phyloP scores from a whole-genome alignment of 345 rosid species.

The Citrus australasica region DNA sequence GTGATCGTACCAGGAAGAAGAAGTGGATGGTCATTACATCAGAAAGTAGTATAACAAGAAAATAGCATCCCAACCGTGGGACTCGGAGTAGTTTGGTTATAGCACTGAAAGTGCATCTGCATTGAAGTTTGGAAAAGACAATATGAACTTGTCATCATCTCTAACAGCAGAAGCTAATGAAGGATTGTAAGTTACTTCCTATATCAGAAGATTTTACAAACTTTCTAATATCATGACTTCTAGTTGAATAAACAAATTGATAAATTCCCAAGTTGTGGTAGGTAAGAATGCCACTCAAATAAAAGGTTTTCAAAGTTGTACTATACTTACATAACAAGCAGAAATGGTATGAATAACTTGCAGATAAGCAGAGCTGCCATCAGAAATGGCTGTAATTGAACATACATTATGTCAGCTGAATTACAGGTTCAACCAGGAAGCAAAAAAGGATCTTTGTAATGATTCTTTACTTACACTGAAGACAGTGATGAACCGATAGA shows the following conservation, averaged over 20 bases:
- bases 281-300: too few species aligned
- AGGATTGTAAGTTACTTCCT: neutral
- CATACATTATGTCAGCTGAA: constrained; percentile 10
- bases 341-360: constrained; percentile 94
- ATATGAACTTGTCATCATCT: neutral
- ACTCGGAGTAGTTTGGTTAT: constrained; percentile 67
- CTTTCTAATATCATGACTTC: neutral
- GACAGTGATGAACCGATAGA: constrained; percentile 86
- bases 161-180: neutral
- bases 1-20: constrained; percentile 78
- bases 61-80: constrained; percentile 89
- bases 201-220: neutral
- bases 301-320: too few species aligned
- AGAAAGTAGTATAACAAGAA: constrained; percentile 84
- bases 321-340: constrained; percentile 86
- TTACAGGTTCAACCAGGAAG: constrained; percentile 8
- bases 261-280: neutral
- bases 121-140: constrained; percentile 9
- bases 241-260: neutral
- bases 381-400: constrained; percentile 74
- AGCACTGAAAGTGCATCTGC: constrained; percentile 94
- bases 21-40: constrained; percentile 97
- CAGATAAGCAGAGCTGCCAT: constrained; percentile 93
- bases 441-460: neutral
- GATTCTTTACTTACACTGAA: constrained; percentile 73